These are phyloP conservation scores for Acacia acuminata DNA, from an alignment of 306 rosid species.

Conservation along the genomic window DNA sequence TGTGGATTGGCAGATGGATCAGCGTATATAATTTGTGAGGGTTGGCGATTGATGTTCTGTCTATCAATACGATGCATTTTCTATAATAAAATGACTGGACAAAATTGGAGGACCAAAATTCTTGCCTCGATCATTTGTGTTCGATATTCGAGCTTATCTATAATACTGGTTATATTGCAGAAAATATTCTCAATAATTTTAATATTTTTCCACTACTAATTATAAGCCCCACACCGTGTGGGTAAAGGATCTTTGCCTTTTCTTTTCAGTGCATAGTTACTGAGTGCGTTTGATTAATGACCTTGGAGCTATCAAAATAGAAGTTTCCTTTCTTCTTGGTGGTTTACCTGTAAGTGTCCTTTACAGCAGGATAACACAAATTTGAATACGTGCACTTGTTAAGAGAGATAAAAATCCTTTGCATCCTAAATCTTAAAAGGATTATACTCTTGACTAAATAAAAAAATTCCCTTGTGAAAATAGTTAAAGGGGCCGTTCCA, in stretches of 20 bases:
- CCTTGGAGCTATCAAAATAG: neutral
- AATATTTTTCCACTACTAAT: neutral
- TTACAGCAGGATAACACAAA: too few species aligned
- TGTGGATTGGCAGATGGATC: too few species aligned
- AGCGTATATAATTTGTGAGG: neutral
- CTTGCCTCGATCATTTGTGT: neutral
- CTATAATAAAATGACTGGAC: slow-evolving; percentile 1
- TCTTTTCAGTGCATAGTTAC: neutral
- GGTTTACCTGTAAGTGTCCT: too few species aligned
- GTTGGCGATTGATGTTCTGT: neutral
- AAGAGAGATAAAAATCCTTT: too few species aligned
- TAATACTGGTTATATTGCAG: neutral
- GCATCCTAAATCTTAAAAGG: too few species aligned
- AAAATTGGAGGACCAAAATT: neutral
- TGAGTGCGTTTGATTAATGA: neutral
- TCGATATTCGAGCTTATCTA: slow-evolving; percentile 12
- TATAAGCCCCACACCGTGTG: neutral
- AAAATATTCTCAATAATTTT: neutral
- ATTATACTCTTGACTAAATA: too few species aligned
- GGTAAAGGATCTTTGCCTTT: neutral
- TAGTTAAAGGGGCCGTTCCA: neutral
- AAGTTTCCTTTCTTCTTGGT: neutral
- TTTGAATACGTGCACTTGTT: too few species aligned
- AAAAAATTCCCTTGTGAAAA: neutral
- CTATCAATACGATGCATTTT: neutral